These are phyloP conservation scores for Pleurotus ostreatus DNA, from an alignment of 768 basidiomycete species.

Conservation along the genomic window DNA sequence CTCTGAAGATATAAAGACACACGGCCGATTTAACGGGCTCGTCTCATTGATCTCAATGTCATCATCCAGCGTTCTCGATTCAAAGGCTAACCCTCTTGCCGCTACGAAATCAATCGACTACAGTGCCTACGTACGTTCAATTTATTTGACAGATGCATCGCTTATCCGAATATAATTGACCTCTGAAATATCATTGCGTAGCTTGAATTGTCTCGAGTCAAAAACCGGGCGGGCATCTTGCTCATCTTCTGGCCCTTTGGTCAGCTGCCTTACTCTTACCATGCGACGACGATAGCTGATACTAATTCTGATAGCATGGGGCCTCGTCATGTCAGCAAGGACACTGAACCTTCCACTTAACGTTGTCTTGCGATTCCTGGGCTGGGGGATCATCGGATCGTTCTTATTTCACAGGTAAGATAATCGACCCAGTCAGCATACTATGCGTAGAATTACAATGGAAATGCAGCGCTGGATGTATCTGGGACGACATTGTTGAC, in stretches of 20 bases:
- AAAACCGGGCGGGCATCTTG: background rate
- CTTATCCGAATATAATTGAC: background rate
- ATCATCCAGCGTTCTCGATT: too few species aligned
- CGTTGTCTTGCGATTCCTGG: background rate
- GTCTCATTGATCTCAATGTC: too few species aligned
- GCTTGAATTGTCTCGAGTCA: background rate
- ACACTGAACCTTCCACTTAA: background rate
- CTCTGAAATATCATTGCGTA: background rate
- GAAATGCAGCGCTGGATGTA: constrained; percentile 11
- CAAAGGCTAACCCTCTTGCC: too few species aligned
- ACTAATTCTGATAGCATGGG: background rate
- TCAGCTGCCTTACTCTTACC: background rate
- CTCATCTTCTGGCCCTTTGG: background rate
- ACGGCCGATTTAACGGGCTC: too few species aligned
- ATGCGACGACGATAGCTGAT: background rate
- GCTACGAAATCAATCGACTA: background rate
- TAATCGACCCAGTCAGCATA: background rate
- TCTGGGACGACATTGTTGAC: constrained; percentile 18
- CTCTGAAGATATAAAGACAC: too few species aligned
- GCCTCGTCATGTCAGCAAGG: background rate
- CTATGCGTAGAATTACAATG: background rate
- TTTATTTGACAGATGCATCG: background rate
- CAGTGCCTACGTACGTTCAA: background rate
- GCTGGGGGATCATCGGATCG: background rate
- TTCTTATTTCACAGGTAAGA: background rate